Percentiles rank a stretch among this genome's conserved stretches.
phyloP scores from a whole-genome alignment of 805 yeast species.

The Lachancea kluyveri region DNA sequence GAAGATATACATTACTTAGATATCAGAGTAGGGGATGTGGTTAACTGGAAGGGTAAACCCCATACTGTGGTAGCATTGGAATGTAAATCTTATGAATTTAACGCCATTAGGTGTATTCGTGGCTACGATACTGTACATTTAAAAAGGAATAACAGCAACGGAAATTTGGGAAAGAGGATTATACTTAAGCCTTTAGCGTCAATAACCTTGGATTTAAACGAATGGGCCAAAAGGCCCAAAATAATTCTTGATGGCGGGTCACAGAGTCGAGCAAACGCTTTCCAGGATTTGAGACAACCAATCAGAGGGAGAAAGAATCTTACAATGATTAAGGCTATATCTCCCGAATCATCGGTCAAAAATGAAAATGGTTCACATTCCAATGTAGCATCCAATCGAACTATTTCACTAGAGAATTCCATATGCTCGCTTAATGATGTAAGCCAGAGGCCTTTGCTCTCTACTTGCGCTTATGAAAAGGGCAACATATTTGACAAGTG shows the following conservation, averaged over 20 bases:
- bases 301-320: constrained; percentile 18
- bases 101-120: constrained; percentile 45
- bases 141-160: constrained; percentile 22
- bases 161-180: constrained; percentile 14
- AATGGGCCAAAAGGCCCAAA: constrained; percentile 33
- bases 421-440: too few species aligned
- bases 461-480: too few species aligned
- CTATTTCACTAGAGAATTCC: too few species aligned
- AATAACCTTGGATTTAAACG: constrained; percentile 28
- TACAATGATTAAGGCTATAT: constrained; percentile 3
- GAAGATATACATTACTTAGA: constrained; percentile 42
- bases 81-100: constrained; percentile 16
- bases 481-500: constrained; percentile 30
- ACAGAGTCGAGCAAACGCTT: constrained; percentile 11
- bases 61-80: constrained; percentile 45
- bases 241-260: constrained; percentile 17
- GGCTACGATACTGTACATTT: constrained; percentile 51
- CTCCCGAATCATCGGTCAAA: constrained; percentile 4
- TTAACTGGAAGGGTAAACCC: constrained; percentile 32
- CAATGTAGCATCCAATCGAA: neutral
- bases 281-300: constrained; percentile 14
- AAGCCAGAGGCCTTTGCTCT: too few species aligned
- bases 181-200: constrained; percentile 25
- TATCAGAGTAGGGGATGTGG: constrained; percentile 50
- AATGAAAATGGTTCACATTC: neutral